Conservation (phyloP, 768 basidiomycete species). For the Lactarius evosmus region DNA sequence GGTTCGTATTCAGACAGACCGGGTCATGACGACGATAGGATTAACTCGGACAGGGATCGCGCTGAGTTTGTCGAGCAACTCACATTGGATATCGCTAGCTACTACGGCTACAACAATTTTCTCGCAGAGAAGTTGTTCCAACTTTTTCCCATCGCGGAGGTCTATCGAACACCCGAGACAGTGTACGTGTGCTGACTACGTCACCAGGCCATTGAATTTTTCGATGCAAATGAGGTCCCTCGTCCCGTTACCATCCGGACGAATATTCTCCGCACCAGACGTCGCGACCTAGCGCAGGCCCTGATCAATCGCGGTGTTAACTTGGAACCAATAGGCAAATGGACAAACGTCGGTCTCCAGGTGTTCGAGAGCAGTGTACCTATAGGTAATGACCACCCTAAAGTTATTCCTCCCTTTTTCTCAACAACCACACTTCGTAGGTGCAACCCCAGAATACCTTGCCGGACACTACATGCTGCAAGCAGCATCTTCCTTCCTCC, state of each 20-base stretch:
- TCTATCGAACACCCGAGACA: constrained; percentile 6
- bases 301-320: constrained; percentile 96
- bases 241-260: constrained; percentile 97
- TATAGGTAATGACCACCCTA: constrained; percentile 55
- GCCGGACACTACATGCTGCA: constrained; percentile 99
- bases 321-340: constrained; percentile 97
- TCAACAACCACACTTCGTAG: constrained; percentile 36
- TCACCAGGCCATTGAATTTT: constrained; percentile 92
- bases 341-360: constrained; percentile 99
- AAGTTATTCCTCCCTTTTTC: constrained; percentile 2
- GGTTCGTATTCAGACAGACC: constrained; percentile 40
- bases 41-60: constrained; percentile 57
- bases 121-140: constrained; percentile 92
- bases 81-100: constrained; percentile 83
- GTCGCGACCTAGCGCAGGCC: constrained; percentile 91
- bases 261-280: constrained; percentile 89
- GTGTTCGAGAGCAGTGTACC: constrained; percentile 96
- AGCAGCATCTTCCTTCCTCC: constrained; percentile 98
- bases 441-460: constrained; percentile 97
- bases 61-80: constrained; percentile 90
- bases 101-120: constrained; percentile 98
- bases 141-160: constrained; percentile 90
- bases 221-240: constrained; percentile 94
- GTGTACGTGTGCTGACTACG: constrained; percentile 7
- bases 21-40: constrained; percentile 15